Evolutionary conservation across 345 rosid species (phyloP), one percentile per base, ranked within the genome.

Genomic region (Rhodamnia rubescens): DNA sequence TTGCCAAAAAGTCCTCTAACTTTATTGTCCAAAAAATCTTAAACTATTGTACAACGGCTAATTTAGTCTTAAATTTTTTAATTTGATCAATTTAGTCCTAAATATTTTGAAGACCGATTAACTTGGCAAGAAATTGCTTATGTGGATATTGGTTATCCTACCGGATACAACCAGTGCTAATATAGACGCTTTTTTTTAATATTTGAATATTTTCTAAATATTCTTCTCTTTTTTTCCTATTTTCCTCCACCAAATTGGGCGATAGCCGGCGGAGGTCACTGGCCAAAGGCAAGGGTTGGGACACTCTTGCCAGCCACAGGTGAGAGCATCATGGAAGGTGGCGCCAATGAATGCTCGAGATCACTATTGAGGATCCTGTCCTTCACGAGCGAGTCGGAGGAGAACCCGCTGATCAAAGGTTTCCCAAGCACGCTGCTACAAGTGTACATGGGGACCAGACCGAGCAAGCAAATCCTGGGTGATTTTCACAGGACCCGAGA

Each of bases 361-460:
- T 86, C 85, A 56, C 83, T 96, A 0, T 26, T 89, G 47, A 88
- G 85, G 83, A 85, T 96, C 54, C 86, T 88, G 13, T 52, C 86
- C 10, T 95, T 93, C 88, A 93, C 91, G 1, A 87, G 85, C 29
- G 90, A 90, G 69, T 92, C 95, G 4, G 95, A 88, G 10, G 91
- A 91, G 85, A 94, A 92, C 58, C 89, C 82, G 27, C 92, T 93
- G 83, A 85, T 86, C 80, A 93, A 88, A 2, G 97, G 91, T 1
- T 88, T 95, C 36, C 86, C 87, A 32, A 56, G 86, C 47, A 81
- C 90, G 91, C 92, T 95, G 74, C 89, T 92, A 49, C 3, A 49
- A 2, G 50, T 49, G 50, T 49, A 11, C 50, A 49, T 2, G 11
- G 2, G 50, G 49, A 47, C 49, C 10, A 47, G 50, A 49, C 3